Evolutionary conservation across 805 yeast genomes (phyloP).

Genomic region (Blastobotrys americana): DNA sequence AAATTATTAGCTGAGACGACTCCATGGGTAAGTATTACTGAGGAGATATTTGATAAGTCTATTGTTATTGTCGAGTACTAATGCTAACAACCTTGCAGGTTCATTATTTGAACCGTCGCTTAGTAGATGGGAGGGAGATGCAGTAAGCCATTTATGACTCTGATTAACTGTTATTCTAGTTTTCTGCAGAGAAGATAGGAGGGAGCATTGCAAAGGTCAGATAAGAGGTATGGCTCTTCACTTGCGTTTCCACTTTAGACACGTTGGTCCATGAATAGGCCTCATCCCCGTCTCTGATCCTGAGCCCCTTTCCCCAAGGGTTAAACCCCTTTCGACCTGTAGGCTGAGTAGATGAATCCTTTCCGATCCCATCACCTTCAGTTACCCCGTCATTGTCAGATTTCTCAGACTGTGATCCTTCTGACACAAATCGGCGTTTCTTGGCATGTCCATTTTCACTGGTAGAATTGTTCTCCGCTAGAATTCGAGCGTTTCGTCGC

Average conservation of each 20-base stretch:
- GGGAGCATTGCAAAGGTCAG: conserved; percentile 73
- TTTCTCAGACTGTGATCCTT: conserved; percentile 13
- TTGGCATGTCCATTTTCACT: too few species aligned
- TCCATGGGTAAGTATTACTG: conserved; percentile 3
- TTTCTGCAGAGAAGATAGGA: conserved; percentile 21
- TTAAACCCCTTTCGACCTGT: conserved; percentile 46
- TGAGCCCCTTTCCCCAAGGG: conserved; percentile 87
- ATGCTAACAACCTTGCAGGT: background rate
- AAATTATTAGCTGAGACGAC: conserved; percentile 4
- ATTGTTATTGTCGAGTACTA: too few species aligned
- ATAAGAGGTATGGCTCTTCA: conserved; percentile 91
- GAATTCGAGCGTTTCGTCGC: conserved; percentile 23
- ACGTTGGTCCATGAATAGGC: conserved; percentile 75
- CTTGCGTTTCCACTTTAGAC: conserved; percentile 74
- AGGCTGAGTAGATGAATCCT: conserved; percentile 5
- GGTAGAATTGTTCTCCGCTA: conserved; percentile 10
- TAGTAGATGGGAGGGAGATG: background rate
- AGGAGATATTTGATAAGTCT: too few species aligned
- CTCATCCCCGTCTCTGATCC: conserved; percentile 82
- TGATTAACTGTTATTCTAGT: too few species aligned
- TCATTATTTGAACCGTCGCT: background rate
- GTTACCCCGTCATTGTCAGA: conserved; percentile 21
- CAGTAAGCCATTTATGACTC: too few species aligned
- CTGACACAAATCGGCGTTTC: conserved; percentile 13
- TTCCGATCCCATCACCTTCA: conserved; percentile 14